Base-by-base conservation (phyloP, 352 stramenopile species). In the Pythium scleroteichum region DNA sequence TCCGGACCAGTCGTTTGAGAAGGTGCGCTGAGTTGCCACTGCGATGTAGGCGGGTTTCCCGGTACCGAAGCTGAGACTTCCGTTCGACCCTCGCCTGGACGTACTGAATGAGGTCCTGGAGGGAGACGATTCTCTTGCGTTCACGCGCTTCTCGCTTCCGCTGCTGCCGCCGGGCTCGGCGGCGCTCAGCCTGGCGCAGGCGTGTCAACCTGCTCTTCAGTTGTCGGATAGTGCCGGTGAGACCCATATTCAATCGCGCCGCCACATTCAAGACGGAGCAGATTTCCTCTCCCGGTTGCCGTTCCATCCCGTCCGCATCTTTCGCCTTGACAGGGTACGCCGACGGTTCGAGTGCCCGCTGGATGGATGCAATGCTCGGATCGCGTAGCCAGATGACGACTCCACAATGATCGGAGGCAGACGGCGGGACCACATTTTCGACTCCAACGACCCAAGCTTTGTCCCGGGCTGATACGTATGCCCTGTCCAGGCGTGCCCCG, bases 21-120 rank as follows among this genome's bases (percentile, higher is more conserved):
- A 53, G 26, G 4, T 53, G 47, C 4, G 47, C 27, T 20, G 47
- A 53, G n/a, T 53, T 24, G 4, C 47, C 47, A 16, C 47, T 41
- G 2, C n/a, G 17, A 16, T 53, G 13, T 5, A 53, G 27, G 2
- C 39, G 2, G 3, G 35, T 16, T 2, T 7, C 17, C 16, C 23
- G 26, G 4, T 19, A 26, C 17, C 17, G 8, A 2, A 16, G 13
- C 14, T 2, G 8, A 1, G 3, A 7, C 23, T 53, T 39, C 13
- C 47, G 13, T 13, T 41, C 24, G 4, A 53, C 47, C 13, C 47
- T 13, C 4, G 8, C 27, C 20, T 53, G 24, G 9, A 53, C 26
- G 26, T 53, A 53, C 24, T 20, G 12, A 13, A 53, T 13, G 3
- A 53, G 47, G 6, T 53, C 47, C 17, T 5, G 5, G 7, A 52